Conservation (phyloP, 176 grass and related monocot species). For the Avena sativa region DNA sequence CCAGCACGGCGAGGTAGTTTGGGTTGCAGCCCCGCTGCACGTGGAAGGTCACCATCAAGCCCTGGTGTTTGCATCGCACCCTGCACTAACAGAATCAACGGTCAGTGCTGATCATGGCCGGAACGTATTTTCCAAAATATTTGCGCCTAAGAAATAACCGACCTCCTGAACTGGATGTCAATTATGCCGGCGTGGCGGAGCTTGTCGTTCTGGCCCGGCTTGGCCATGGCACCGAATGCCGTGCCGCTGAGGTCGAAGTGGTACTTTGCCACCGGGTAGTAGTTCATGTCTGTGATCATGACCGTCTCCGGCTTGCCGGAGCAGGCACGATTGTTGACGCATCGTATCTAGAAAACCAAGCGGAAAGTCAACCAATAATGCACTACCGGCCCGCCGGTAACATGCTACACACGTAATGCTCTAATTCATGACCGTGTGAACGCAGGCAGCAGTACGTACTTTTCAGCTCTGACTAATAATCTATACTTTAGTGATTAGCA, state of each 20-base stretch:
- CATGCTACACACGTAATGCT: neutral
- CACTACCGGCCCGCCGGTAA: neutral
- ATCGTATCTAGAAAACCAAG: constrained; percentile 46
- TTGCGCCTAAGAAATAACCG: neutral
- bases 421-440: neutral
- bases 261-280: constrained; percentile 51
- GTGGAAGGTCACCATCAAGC: constrained; percentile 58
- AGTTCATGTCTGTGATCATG: constrained; percentile 73
- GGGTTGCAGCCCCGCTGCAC: constrained; percentile 77
- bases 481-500: neutral
- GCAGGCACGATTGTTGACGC: constrained; percentile 41
- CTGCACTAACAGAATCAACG: constrained; percentile 13
- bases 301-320: constrained; percentile 68
- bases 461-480: constrained; percentile 25
- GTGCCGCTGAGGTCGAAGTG: constrained; percentile 77
- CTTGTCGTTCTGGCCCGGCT: constrained; percentile 47
- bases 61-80: constrained; percentile 56
- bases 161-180: constrained; percentile 63
- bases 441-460: neutral
- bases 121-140: no score
- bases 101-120: neutral
- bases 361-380: neutral
- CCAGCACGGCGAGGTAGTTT: constrained; percentile 61
- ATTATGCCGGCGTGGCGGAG: constrained; percentile 71
- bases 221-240: constrained; percentile 62